Conservation (phyloP, 2,329 filamentous ascomycete species). For the Aphanocladium album region DNA sequence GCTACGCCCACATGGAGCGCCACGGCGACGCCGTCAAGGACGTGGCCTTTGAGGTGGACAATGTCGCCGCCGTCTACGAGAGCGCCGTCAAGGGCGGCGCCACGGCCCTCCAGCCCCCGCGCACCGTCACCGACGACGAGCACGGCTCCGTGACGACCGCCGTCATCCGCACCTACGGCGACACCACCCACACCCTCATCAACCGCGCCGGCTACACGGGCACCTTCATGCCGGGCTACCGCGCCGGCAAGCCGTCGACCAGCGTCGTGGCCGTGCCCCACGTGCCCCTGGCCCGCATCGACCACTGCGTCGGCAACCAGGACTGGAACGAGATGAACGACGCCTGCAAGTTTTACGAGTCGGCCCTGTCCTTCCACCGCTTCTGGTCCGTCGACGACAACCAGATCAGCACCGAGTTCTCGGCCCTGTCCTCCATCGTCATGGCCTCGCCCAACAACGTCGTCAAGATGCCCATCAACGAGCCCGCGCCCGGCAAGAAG, state of each 20-base stretch:
- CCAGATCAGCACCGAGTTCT: slow-evolving; percentile 89
- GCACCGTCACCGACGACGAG: slow-evolving; percentile 48
- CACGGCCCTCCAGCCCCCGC: slow-evolving; percentile 57
- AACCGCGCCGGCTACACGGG: slow-evolving; percentile 66
- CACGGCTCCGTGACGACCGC: slow-evolving; percentile 66
- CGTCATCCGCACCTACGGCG: slow-evolving; percentile 85
- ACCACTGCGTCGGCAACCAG: slow-evolving; percentile 97
- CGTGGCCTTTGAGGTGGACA: slow-evolving; percentile 90
- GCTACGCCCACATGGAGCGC: slow-evolving; percentile 75
- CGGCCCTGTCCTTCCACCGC: slow-evolving; percentile 84
- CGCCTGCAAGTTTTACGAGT: slow-evolving; percentile 72
- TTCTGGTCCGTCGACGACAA: slow-evolving; percentile 97
- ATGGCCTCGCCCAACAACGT: slow-evolving; percentile 81
- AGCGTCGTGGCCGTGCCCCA: slow-evolving; percentile 48
- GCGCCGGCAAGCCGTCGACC: slow-evolving; percentile 41
- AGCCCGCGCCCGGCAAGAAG: slow-evolving; percentile 84
- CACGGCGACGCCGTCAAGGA: slow-evolving; percentile 95
- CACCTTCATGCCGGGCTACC: slow-evolving; percentile 78
- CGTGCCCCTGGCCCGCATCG: slow-evolving; percentile 69
- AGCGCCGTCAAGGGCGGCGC: slow-evolving; percentile 65
- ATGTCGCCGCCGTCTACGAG: slow-evolving; percentile 73
- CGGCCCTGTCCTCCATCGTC: slow-evolving; percentile 80
- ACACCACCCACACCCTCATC: slow-evolving; percentile 91
- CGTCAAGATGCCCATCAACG: slow-evolving; percentile 98
- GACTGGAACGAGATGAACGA: slow-evolving; percentile 83